Base-by-base conservation (phyloP, 2,329 filamentous ascomycete genomes). In the Diplodia mutila region DNA sequence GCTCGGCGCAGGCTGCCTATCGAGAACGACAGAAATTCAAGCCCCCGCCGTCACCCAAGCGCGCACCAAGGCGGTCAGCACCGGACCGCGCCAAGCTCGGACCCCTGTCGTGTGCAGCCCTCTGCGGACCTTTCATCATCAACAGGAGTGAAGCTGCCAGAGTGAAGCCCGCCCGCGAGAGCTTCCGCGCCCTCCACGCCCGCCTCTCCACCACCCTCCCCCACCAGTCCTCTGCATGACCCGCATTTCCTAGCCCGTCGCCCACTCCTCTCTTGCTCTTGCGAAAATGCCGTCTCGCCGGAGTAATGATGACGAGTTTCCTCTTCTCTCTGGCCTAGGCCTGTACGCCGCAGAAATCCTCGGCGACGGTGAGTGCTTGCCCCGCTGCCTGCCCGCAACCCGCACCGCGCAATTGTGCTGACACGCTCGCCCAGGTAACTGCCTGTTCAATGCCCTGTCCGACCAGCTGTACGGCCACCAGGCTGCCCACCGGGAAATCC, bases 381-480 rank as follows among this genome's bases (percentile, higher is more conserved):
- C 39, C 53, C 65, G 29, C 32, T 37, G 66, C 29, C 34, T 46
- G 63, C 25, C 18, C 11, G 25, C 25, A 29, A 5, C n/a, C 29
- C 48, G 8, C 18, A 27, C 65, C 72, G 46, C 32, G 57, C 55
- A 63, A 59, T 69, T 68, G 57, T 27, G n/a, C 68, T 57, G 61
- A 68, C 61, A 42, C 42, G 74, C 75, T 69, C 75, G 68, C 70
- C 46, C 71, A 90, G 89, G 88, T 72, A 90, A 90, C 80, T 91
- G 89, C 77, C 84, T 91, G 46, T 91, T 90, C 80, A 87, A 88
- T 77, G 88, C 88, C 69, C 81, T 90, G 48, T 88, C 87, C 70
- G 87, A 90, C 75, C 88, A 91, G 80, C 77, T 91, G 64, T 89
- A 87, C 74, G 89, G 87, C 70, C 78, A 85, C 73, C 85, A 88